phyloP scores from a whole-genome alignment of 192 early-diverging fungal species.

The Neocallimastix lanati region DNA sequence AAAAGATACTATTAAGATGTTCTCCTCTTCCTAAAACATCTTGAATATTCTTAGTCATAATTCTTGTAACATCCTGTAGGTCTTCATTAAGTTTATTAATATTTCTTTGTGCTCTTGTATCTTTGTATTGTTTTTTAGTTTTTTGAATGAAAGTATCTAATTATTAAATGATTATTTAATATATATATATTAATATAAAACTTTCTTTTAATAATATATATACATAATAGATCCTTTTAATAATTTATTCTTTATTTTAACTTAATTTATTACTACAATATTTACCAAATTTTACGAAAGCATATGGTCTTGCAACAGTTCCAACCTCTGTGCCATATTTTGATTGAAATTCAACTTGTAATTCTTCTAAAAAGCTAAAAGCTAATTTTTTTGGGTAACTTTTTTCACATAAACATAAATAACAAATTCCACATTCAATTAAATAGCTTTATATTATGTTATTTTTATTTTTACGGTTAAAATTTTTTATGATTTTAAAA shows the following conservation, averaged over 20 bases:
- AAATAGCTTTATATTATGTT: constrained; percentile 42
- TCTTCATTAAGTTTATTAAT: constrained; percentile 87
- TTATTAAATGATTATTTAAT: too few relatives aligned
- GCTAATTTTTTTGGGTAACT: constrained; percentile 79
- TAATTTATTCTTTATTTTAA: too few relatives aligned
- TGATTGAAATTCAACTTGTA: constrained; percentile 82
- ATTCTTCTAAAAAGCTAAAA: constrained; percentile 87
- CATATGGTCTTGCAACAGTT: constrained; percentile 77
- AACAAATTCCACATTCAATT: constrained; percentile 84
- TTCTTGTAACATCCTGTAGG: constrained; percentile 84
- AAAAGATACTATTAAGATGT: constrained; percentile 43
- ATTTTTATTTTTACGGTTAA: too few relatives aligned
- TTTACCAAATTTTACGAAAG: constrained; percentile 88
- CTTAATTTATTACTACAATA: too few relatives aligned
- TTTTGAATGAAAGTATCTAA: constrained; percentile 96
- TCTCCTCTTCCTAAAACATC: constrained; percentile 84
- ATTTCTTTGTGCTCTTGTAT: constrained; percentile 80
- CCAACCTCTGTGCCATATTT: constrained; percentile 82
- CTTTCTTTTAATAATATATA: too few relatives aligned
- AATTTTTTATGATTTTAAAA: too few relatives aligned
- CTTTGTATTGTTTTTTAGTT: constrained; percentile 88
- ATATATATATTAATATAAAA: neutral
- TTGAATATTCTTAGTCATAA: constrained; percentile 97
- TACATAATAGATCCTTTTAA: too few relatives aligned
- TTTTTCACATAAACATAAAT: constrained; percentile 83